Percentiles rank a stretch among this genome's conserved stretches.
phyloP scores from a whole-genome alignment of 495 filamentous ascomycete genomes.

The Melanomma pulvis-pyrius region DNA sequence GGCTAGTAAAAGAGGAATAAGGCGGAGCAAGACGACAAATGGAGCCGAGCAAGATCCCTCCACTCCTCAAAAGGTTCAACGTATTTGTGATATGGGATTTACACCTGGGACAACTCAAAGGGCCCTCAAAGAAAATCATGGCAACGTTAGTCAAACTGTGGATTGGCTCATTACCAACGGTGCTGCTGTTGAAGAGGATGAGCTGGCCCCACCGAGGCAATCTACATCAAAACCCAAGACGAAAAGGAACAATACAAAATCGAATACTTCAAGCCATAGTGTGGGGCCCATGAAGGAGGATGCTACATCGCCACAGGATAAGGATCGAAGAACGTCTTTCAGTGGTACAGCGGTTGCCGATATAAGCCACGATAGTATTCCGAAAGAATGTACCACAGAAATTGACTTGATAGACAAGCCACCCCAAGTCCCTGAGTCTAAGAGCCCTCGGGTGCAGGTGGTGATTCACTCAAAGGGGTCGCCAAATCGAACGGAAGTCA shows the following conservation, averaged over 20 bases:
- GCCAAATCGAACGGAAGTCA: background rate
- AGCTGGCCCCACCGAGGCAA: constrained; percentile 6
- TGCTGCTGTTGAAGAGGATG: constrained; percentile 10
- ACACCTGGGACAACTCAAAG: constrained; percentile 20
- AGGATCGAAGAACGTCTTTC: background rate
- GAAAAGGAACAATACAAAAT: background rate
- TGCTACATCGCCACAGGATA: background rate
- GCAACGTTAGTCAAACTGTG: constrained; percentile 19
- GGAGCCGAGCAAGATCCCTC: background rate
- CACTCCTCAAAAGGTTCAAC: constrained; percentile 29
- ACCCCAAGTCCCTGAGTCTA: background rate
- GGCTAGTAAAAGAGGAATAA: constrained; percentile 31
- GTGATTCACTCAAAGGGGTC: constrained; percentile 5
- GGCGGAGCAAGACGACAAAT: constrained; percentile 37
- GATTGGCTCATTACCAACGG: constrained; percentile 21
- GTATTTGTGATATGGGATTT: constrained; percentile 38
- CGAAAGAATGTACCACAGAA: background rate
- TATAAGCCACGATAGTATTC: no score
- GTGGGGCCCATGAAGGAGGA: background rate
- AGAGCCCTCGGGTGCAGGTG: constrained; percentile 12
- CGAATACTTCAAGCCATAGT: background rate
- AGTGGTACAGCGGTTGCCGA: background rate
- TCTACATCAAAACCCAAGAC: background rate
- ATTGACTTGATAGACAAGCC: background rate
- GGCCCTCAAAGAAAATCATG: constrained; percentile 22